These are phyloP conservation scores for Parastagonospora nodorum DNA, from an alignment of 2,329 filamentous ascomycete species.

Conservation along the genomic window DNA sequence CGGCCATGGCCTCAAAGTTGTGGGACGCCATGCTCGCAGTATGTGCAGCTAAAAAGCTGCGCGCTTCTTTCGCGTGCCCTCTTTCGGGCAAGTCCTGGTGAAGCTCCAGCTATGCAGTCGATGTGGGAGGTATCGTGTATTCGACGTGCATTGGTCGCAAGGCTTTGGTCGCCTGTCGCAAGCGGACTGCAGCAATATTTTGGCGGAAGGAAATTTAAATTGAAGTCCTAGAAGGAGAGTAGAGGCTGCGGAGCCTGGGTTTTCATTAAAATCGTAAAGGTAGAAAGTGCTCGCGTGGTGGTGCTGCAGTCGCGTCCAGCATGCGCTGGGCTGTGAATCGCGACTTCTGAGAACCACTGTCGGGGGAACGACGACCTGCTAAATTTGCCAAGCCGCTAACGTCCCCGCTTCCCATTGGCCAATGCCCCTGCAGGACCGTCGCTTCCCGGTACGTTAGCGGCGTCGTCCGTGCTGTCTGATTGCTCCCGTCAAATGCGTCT, in stretches of 20 bases:
- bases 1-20: slow-evolving; percentile 54
- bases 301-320: slow-evolving; percentile 37
- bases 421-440: neutral
- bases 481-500: neutral
- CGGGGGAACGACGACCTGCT: slow-evolving; percentile 11
- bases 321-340: slow-evolving; percentile 29
- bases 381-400: slow-evolving; percentile 4
- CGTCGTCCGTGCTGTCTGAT: slow-evolving; percentile 7
- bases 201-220: slow-evolving; percentile 12
- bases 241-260: slow-evolving; percentile 20
- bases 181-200: slow-evolving; percentile 8
- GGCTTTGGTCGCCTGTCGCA: slow-evolving; percentile 23
- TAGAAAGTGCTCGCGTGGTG: slow-evolving; percentile 27
- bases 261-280: slow-evolving; percentile 39
- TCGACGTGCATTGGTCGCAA: slow-evolving; percentile 32
- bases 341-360: slow-evolving; percentile 27
- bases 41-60: slow-evolving; percentile 32
- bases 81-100: slow-evolving; percentile 8
- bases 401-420: slow-evolving; percentile 11
- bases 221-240: slow-evolving; percentile 30
- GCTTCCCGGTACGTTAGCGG: slow-evolving; percentile 2
- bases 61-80: slow-evolving; percentile 14
- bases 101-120: slow-evolving; percentile 14
- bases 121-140: slow-evolving; percentile 17
- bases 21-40: slow-evolving; percentile 43